Percentiles rank a stretch among this genome's conserved stretches.
Evolutionary conservation across 345 rosid genomes (phyloP).

Genomic region (Brassica napus): DNA sequence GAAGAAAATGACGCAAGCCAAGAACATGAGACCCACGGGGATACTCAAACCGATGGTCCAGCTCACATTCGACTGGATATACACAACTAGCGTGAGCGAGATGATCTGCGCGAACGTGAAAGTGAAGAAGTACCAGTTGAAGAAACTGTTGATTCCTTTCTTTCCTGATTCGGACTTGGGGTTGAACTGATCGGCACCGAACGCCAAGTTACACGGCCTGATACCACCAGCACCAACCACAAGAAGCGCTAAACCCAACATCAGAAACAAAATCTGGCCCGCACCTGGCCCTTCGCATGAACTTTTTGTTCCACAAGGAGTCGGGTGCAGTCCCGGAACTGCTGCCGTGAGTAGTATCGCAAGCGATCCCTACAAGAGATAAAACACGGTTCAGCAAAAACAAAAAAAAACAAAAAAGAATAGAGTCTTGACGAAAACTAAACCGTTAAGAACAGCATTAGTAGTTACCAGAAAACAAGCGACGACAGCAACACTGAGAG

Average conservation of each 20-base stretch:
- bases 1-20: constrained; percentile 58
- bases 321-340: constrained; percentile 55
- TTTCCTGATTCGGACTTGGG: constrained; percentile 70
- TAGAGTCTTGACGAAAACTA: background rate
- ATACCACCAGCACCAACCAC: constrained; percentile 74
- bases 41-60: constrained; percentile 76
- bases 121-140: constrained; percentile 86
- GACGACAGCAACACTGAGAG: constrained; percentile 59
- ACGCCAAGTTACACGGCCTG: constrained; percentile 76
- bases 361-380: constrained; percentile 53
- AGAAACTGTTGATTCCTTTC: constrained; percentile 73
- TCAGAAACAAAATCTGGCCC: constrained; percentile 61
- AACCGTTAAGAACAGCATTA: background rate
- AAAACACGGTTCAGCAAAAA: background rate
- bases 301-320: constrained; percentile 39
- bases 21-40: constrained; percentile 67
- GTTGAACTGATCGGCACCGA: constrained; percentile 81
- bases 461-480: constrained; percentile 64
- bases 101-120: constrained; percentile 77
- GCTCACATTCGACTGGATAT: constrained; percentile 71
- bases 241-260: constrained; percentile 53
- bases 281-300: constrained; percentile 53
- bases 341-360: constrained; percentile 66
- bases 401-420: background rate
- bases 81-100: constrained; percentile 66